Evolutionary conservation across 495 filamentous ascomycete genomes (phyloP), one percentile per base, ranked within the genome.

Genomic region (Xylaria curta): DNA sequence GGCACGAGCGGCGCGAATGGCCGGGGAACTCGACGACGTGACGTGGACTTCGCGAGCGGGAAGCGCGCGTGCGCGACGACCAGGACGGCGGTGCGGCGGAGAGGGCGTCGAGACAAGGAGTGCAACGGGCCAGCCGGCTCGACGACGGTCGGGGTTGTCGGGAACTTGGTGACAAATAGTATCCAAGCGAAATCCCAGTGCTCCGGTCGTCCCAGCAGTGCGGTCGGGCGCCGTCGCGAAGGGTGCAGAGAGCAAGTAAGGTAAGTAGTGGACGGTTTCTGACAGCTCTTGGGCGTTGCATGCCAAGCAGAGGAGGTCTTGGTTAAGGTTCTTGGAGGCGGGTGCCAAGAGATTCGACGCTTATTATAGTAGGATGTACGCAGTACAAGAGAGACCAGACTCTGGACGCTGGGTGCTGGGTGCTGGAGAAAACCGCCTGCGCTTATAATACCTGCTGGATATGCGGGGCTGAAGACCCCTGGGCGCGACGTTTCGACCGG

Each of bases 231-330:
- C 72, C 74, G 72, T 70, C 70, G 66, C 53, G 63, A 31, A 71
- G 38, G 62, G 60, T 53, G 60, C 56, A 62, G 51, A 71, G 71
- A 58, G 51, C 51, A 61, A 26, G 21, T 47, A 54, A 44, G 38
- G 40, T 46, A 61, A 13, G 9, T 46, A 61, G 40, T 54, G 61
- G 26, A 64, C 60, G 61, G 60, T 60, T 73, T 73, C 70, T 65
- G 63, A 53, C 69, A 77, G 76, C 73, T 75, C 77, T 79, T 78
- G 71, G 77, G 74, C 74, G 76, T 76, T 75, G 77, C 77, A 79
- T 79, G 77, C 77, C 77, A 79, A 79, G 77, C 74, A 73, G 77
- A 77, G 71, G 71, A 70, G 75, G 76, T 72, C 77, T 78, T 79
- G 77, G 77, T 78, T 74, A 75, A 75, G 71, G 68, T 71, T 75